phyloP scores from a whole-genome alignment of 257 asterid species.

The Solanum neorickii region DNA sequence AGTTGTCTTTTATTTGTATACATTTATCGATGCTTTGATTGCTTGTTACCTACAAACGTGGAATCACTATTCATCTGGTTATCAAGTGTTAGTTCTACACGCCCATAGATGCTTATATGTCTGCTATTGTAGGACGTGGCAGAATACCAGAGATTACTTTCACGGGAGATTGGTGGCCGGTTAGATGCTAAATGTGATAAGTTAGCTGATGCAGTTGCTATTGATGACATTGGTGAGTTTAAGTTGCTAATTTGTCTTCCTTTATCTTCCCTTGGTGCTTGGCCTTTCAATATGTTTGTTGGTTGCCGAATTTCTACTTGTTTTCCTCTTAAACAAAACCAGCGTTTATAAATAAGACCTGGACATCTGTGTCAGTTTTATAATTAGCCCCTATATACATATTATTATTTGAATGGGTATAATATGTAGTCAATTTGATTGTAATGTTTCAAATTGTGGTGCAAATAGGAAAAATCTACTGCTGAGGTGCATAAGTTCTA shows the following conservation, averaged over 20 bases:
- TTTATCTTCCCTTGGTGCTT: background rate
- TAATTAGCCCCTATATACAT: background rate
- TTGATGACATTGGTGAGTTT: constrained; percentile 71
- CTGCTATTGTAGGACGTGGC: constrained; percentile 50
- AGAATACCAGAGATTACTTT: constrained; percentile 75
- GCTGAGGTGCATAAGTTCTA: background rate
- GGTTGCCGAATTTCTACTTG: background rate
- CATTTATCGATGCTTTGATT: background rate
- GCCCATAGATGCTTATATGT: background rate
- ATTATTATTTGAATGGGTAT: background rate
- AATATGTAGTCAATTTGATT: background rate
- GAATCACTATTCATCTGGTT: background rate
- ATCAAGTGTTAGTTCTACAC: background rate
- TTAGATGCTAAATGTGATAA: constrained; percentile 78
- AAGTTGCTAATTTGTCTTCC: constrained; percentile 6
- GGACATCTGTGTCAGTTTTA: background rate
- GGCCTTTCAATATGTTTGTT: background rate
- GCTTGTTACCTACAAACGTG: background rate
- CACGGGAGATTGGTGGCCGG: constrained; percentile 76
- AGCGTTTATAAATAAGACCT: background rate
- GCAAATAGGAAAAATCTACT: background rate
- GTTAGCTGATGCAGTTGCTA: constrained; percentile 57
- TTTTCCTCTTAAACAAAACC: background rate
- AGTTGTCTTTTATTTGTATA: background rate
- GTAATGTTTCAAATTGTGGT: background rate